phyloP scores from a whole-genome alignment of 2,329 filamentous ascomycete species.

The Apiospora aurea region DNA sequence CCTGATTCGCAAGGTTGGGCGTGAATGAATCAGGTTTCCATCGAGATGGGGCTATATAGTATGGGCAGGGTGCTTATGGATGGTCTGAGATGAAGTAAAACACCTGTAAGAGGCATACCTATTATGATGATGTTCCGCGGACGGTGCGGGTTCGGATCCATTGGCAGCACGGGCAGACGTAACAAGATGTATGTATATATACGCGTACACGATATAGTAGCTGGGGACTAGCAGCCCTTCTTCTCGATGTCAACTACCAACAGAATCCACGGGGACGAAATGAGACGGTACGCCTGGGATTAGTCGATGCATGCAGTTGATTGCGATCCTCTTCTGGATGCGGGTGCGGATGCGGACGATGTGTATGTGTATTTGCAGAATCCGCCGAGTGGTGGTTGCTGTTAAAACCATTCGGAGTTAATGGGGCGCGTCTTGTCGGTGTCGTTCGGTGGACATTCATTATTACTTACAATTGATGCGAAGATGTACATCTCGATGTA shows the following conservation, averaged over 20 bases:
- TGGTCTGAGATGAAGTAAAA: constrained; percentile 4
- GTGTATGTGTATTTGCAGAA: constrained; percentile 4
- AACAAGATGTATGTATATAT: neutral
- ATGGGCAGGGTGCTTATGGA: neutral
- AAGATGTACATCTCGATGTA: neutral
- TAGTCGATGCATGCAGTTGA: constrained; percentile 1
- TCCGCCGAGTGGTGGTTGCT: neutral
- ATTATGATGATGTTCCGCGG: constrained; percentile 29
- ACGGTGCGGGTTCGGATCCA: constrained; percentile 26
- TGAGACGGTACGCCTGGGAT: neutral
- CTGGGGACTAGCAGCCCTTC: neutral
- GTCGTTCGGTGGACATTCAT: constrained; percentile 1
- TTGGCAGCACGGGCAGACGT: constrained; percentile 4
- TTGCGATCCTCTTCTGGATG: neutral
- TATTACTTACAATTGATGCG: neutral
- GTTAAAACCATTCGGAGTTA: constrained; percentile 4
- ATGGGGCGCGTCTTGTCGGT: neutral
- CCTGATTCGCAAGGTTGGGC: constrained; percentile 3
- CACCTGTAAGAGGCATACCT: constrained; percentile 44
- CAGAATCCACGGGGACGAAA: neutral
- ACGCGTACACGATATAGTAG: neutral
- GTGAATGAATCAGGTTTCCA: neutral
- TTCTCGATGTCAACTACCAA: neutral
- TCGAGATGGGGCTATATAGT: neutral
- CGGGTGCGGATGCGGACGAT: neutral